These are phyloP conservation scores for Coccomyxa sp. DNA, from an alignment of 139 green algal species.

Conservation along the genomic window DNA sequence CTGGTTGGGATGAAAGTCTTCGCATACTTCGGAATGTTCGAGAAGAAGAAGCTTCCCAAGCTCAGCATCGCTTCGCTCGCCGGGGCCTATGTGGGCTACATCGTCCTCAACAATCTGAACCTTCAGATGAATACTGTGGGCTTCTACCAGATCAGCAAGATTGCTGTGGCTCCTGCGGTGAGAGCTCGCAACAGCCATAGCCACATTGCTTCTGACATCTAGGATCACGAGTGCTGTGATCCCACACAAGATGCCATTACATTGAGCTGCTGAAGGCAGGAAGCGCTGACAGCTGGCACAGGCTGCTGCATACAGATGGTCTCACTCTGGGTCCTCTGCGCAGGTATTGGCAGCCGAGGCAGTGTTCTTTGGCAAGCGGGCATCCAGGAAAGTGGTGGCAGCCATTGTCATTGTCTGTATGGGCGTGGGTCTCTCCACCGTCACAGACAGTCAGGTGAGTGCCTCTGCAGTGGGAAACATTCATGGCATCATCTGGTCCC, in stretches of 20 bases:
- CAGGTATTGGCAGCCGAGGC: constrained; percentile 66
- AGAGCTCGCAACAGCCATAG: too few relatives aligned
- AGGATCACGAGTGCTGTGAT: too few relatives aligned
- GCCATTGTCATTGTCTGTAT: constrained; percentile 67
- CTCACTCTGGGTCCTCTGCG: not conserved
- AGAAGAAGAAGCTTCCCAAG: constrained; percentile 46
- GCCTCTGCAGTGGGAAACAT: too few relatives aligned
- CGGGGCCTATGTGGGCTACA: constrained; percentile 80
- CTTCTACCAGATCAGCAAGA: constrained; percentile 90
- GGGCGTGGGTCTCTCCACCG: constrained; percentile 73
- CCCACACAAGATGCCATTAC: too few relatives aligned
- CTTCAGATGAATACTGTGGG: constrained; percentile 85
- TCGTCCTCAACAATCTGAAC: constrained; percentile 83
- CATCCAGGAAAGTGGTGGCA: constrained; percentile 40
- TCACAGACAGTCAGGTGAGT: constrained; percentile 68
- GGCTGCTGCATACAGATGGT: too few relatives aligned
- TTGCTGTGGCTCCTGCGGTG: constrained; percentile 78
- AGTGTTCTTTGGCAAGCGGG: constrained; percentile 49
- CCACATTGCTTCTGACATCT: too few relatives aligned
- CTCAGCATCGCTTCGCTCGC: constrained; percentile 57
- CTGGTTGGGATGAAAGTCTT: constrained; percentile 4
- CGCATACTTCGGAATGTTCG: constrained; percentile 30
- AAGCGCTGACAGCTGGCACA: too few relatives aligned
- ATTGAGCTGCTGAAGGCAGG: too few relatives aligned
- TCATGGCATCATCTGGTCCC: too few relatives aligned